These are phyloP conservation scores for Carallia pectinifolia DNA, from an alignment of 345 rosid species.

Conservation along the genomic window DNA sequence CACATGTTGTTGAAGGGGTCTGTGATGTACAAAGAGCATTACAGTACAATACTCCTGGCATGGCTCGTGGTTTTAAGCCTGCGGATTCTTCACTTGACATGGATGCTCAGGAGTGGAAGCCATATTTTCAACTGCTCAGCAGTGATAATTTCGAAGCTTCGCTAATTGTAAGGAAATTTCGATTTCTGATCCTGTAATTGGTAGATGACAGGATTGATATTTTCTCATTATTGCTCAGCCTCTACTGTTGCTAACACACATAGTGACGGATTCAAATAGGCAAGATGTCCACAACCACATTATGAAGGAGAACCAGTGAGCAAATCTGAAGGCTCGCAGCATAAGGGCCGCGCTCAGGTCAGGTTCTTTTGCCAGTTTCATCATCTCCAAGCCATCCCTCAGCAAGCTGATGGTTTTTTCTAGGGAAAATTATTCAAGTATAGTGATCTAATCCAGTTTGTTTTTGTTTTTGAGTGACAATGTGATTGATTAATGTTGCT, in stretches of 20 bases:
- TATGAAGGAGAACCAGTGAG: slow-evolving; percentile 14
- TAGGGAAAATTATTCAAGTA: slow-evolving; percentile 1
- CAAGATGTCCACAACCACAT: slow-evolving; percentile 18
- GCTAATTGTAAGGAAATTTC: slow-evolving; percentile 11
- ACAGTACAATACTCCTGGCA: slow-evolving; percentile 12
- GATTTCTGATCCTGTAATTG: not conserved
- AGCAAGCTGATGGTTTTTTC: not conserved
- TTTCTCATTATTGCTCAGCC: not conserved
- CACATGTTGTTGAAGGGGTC: slow-evolving; percentile 7
- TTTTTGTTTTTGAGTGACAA: not conserved
- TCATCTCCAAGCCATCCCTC: not conserved
- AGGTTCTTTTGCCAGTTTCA: slow-evolving; percentile 6
- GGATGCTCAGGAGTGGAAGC: slow-evolving; percentile 23
- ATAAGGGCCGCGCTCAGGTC: slow-evolving; percentile 30
- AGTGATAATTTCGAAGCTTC: slow-evolving; percentile 15
- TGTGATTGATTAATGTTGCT: slow-evolving; percentile 16
- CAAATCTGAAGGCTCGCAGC: slow-evolving; percentile 10
- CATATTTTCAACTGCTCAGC: slow-evolving; percentile 14
- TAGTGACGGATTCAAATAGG: slow-evolving; percentile 15
- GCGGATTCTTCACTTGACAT: slow-evolving; percentile 20
- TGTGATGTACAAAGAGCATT: slow-evolving; percentile 18
- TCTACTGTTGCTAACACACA: not conserved
- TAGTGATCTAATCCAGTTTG: not conserved
- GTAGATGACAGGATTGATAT: not conserved
- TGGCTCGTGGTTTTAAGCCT: slow-evolving; percentile 15